phyloP scores from a whole-genome alignment of 495 filamentous ascomycete species.

The Tuber indicum region DNA sequence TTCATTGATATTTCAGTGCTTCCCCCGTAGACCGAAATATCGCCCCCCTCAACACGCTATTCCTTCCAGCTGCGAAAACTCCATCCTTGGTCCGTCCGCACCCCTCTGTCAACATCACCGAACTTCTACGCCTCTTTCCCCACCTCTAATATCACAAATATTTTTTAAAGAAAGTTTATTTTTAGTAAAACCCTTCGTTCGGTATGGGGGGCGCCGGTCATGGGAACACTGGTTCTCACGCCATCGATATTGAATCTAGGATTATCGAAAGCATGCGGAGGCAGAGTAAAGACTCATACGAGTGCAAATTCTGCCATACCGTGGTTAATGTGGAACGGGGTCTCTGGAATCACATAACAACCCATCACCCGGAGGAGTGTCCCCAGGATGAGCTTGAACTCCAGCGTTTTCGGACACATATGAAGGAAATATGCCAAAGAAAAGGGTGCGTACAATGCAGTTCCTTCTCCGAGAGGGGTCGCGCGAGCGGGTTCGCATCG shows the following conservation, averaged over 20 bases:
- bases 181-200: neutral
- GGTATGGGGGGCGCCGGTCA: neutral
- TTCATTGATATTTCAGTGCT: too few relatives aligned
- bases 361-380: neutral
- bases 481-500: neutral
- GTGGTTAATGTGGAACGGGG: neutral
- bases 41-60: neutral
- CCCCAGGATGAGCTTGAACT: neutral
- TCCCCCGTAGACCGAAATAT: too few relatives aligned
- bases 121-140: neutral
- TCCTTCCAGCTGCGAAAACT: neutral
- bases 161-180: neutral
- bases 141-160: neutral
- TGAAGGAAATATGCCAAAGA: slow-evolving; percentile 18
- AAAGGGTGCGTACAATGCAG: neutral
- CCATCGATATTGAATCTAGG: slow-evolving; percentile 8
- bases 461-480: neutral
- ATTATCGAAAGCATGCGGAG: slow-evolving; percentile 12
- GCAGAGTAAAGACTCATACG: slow-evolving; percentile 1
- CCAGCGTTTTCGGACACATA: neutral
- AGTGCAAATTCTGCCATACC: neutral
- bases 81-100: neutral
- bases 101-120: neutral
- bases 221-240: neutral
- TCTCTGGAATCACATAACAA: slow-evolving; percentile 1